Evolutionary conservation across 2,329 filamentous ascomycete species (phyloP), one percentile per base, ranked within the genome.

Genomic region (Zasmidium angulare): DNA sequence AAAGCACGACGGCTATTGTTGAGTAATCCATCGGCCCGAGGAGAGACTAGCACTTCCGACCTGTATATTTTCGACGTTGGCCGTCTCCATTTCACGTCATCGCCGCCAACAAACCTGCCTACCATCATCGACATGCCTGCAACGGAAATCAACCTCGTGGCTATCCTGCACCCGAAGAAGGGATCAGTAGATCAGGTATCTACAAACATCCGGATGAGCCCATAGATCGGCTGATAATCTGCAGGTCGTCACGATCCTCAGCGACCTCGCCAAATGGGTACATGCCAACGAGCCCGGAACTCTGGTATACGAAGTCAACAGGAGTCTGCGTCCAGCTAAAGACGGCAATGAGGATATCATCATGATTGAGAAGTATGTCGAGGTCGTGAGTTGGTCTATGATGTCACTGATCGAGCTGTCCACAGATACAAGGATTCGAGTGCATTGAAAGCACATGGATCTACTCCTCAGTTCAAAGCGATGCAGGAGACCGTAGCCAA

Each of bases 341-440:
- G 58, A 58, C 26, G 62, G 60, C 4, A 60, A 54, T 7, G 62
- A 64, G 46, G 59, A 63, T 22, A 63, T 63, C 21, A 46, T 64
- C n/a, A 60, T 64, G 60, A 24, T 64, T 50, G 62, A 64, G 52
- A 60, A 49, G 62, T 64, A 21, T 20, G 59, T 55, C 19, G 24
- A 14, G 21, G n/a, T 20, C 17, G n/a, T 19, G 23, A 17, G 36
- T n/a, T 21, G 21, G 20, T 17, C 26, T 49, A 21, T 20, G 20
- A 3, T 12, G n/a, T 22, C 6, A 49, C 46, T 20, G 14, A 24
- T 20, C 55, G 20, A 50, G 20, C 11, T 2, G 10, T 47, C 10
- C 26, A 10, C 36, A 61, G 58, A 40, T 59, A 63, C 46, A 36
- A 53, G 31, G 57, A 64, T 52, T 48, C 55, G 47, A 46, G 52